Conservation (phyloP, 192 early-diverging fungal species). For the Coemansia sp. region DNA sequence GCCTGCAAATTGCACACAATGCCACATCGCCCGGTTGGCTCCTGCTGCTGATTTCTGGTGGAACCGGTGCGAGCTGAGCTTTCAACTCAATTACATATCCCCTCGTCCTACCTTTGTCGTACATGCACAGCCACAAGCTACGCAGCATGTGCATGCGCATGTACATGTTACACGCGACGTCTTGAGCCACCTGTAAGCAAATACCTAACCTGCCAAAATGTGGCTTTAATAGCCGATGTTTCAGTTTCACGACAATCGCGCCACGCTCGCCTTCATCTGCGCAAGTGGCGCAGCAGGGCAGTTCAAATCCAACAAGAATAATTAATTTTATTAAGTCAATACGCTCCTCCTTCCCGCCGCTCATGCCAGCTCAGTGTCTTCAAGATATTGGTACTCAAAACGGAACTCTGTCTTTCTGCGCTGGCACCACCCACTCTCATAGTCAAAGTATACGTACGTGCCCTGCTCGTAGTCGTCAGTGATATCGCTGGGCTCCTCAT, state of each 20-base stretch:
- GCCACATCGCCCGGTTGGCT: background rate
- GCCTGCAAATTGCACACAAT: background rate
- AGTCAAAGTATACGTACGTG: constrained; percentile 99
- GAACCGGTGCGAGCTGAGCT: background rate
- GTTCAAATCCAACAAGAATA: background rate
- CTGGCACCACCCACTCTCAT: constrained; percentile 96
- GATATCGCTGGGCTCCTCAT: constrained; percentile 93
- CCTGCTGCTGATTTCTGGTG: background rate
- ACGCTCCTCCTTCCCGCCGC: background rate
- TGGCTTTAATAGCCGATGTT: background rate
- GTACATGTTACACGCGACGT: background rate
- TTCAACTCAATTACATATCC: background rate
- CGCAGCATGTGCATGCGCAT: background rate
- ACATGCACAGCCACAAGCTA: background rate
- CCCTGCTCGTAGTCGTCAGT: constrained; percentile 98
- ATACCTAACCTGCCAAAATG: background rate
- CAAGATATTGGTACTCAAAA: constrained; percentile 88
- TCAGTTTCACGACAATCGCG: background rate
- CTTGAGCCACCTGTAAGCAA: background rate
- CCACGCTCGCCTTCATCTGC: background rate
- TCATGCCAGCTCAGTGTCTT: constrained; percentile 77
- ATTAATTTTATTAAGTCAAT: background rate
- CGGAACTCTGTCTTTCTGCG: constrained; percentile 96
- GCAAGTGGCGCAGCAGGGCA: constrained; percentile 7
- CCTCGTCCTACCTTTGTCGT: background rate